Percentiles rank a stretch among this genome's conserved stretches.
phyloP scores from a whole-genome alignment of 176 grass and related monocot genomes.

The Carex scoparia region DNA sequence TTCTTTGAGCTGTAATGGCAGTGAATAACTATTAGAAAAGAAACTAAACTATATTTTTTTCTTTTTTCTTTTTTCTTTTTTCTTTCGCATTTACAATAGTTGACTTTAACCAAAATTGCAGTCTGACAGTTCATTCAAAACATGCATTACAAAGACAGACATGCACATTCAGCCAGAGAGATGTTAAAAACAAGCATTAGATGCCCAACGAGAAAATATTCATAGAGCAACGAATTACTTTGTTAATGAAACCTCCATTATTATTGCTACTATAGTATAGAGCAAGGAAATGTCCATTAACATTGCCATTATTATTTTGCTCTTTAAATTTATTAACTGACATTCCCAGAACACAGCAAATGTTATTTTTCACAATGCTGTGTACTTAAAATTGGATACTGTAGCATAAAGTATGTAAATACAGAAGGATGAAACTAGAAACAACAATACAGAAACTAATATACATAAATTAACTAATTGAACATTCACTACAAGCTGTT shows the following conservation, averaged over 20 bases:
- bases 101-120: background rate
- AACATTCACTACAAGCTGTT: conserved; percentile 46
- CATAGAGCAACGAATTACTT: background rate
- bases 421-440: background rate
- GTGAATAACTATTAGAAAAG: background rate
- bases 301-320: background rate
- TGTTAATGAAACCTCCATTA: background rate
- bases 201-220: background rate
- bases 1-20: background rate
- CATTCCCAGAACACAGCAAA: background rate
- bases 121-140: background rate
- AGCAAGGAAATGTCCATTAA: background rate
- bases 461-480: conserved; percentile 54
- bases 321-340: background rate
- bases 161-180: background rate
- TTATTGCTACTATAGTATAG: background rate
- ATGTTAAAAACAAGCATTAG: background rate
- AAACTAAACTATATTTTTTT: background rate
- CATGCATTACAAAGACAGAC: background rate
- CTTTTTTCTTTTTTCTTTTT: background rate
- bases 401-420: background rate
- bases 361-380: background rate
- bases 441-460: conserved; percentile 51
- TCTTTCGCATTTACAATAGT: background rate
- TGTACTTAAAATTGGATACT: background rate